These are phyloP conservation scores for Talaromyces sp. DNA, from an alignment of 2,329 filamentous ascomycete species.

Conservation along the genomic window DNA sequence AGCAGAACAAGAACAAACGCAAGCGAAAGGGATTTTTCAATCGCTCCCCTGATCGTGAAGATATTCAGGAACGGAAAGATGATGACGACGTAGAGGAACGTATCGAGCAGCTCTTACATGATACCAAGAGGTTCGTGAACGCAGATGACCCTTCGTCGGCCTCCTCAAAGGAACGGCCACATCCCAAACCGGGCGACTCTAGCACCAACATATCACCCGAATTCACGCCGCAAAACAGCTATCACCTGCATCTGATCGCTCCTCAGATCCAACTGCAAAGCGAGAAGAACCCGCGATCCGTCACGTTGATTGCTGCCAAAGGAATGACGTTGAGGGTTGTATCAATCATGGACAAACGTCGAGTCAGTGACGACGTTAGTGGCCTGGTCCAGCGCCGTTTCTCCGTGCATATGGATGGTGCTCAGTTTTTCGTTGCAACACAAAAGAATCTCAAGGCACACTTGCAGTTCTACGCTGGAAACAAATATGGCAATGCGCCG, in stretches of 20 bases:
- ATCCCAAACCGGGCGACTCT: slow-evolving; percentile 43
- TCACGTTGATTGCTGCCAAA: slow-evolving; percentile 94
- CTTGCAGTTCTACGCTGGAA: slow-evolving; percentile 89
- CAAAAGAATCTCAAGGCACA: slow-evolving; percentile 86
- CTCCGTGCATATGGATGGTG: slow-evolving; percentile 91
- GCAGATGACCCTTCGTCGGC: slow-evolving; percentile 55
- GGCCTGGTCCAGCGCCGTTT: slow-evolving; percentile 93
- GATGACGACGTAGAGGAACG: slow-evolving; percentile 71
- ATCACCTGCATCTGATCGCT: slow-evolving; percentile 89
- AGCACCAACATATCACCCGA: slow-evolving; percentile 76
- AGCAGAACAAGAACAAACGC: slow-evolving; percentile 71
- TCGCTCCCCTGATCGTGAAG: slow-evolving; percentile 8
- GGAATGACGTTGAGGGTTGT: slow-evolving; percentile 98
- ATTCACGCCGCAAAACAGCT: slow-evolving; percentile 86
- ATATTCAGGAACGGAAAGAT: slow-evolving; percentile 47
- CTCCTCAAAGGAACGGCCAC: slow-evolving; percentile 30
- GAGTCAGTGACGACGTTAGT: slow-evolving; percentile 86
- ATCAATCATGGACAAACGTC: slow-evolving; percentile 95
- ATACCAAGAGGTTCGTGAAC: slow-evolving; percentile 76
- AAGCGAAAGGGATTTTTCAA: slow-evolving; percentile 22
- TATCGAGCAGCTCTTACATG: slow-evolving; percentile 77
- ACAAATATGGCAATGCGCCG: slow-evolving; percentile 78
- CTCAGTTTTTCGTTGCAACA: slow-evolving; percentile 96
- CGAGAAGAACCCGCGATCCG: slow-evolving; percentile 94
- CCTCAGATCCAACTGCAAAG: slow-evolving; percentile 98